These are phyloP conservation scores for Macrolepiota dolichaula DNA, from an alignment of 768 basidiomycete genomes.

Conservation along the genomic window DNA sequence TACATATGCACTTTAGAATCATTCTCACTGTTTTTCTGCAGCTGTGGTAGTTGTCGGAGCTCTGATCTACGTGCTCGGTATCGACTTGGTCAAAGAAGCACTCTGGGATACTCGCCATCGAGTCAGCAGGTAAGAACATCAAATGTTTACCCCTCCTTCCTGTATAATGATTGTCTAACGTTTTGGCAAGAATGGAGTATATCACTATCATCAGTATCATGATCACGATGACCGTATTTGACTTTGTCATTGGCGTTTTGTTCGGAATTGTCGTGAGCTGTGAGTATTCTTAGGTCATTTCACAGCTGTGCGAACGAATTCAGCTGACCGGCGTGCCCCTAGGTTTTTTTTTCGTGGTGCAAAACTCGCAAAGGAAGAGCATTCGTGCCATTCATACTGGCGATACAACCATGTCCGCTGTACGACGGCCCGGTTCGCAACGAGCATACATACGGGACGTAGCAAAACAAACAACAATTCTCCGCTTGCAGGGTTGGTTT, in stretches of 20 bases:
- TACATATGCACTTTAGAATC: not conserved
- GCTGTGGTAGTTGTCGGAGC: conserved; percentile 91
- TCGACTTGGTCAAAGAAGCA: conserved; percentile 94
- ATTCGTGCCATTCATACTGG: conserved; percentile 85
- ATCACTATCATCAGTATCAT: conserved; percentile 84
- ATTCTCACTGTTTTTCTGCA: conserved; percentile 23
- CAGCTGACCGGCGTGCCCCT: not conserved
- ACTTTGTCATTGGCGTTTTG: conserved; percentile 91
- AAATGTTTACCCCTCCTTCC: not conserved
- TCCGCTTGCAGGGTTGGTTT: conserved; percentile 74
- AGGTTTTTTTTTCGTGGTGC: conserved; percentile 97
- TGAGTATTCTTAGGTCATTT: conserved; percentile 29
- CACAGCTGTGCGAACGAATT: not conserved
- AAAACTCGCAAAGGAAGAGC: conserved; percentile 82
- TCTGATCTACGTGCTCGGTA: conserved; percentile 90
- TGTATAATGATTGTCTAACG: not conserved
- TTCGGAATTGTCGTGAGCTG: conserved; percentile 93
- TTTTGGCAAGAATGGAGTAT: conserved; percentile 60
- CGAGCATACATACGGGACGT: conserved; percentile 90
- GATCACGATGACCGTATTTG: conserved; percentile 90
- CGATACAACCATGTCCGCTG: conserved; percentile 83
- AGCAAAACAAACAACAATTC: conserved; percentile 84
- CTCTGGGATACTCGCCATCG: conserved; percentile 93
- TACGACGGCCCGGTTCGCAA: conserved; percentile 84
- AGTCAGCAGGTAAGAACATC: conserved; percentile 59